Conservation (phyloP, 495 filamentous ascomycete species). For the Cudoniella acicularis region DNA sequence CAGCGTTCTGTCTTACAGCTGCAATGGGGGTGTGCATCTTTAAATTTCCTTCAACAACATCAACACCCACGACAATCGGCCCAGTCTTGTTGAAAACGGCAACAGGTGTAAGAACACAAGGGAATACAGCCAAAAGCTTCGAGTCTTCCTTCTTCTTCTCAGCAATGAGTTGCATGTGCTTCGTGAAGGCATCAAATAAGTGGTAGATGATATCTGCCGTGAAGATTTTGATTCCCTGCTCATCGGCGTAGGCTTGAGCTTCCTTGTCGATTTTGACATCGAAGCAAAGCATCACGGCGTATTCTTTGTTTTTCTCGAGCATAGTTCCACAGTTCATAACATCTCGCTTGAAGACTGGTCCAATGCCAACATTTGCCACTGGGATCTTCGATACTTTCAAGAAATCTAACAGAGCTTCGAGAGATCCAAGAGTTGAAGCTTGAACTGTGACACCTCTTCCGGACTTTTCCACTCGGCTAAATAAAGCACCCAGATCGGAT, state of each 20-base stretch:
- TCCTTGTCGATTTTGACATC: constrained; percentile 99
- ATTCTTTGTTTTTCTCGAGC: constrained; percentile 94
- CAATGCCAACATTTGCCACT: constrained; percentile 95
- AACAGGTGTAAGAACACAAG: constrained; percentile 82
- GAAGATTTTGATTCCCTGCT: constrained; percentile 96
- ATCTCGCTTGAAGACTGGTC: constrained; percentile 97
- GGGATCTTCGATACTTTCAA: constrained; percentile 91
- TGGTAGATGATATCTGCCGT: constrained; percentile 99
- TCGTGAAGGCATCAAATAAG: constrained; percentile 93
- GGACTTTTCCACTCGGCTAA: constrained; percentile 83
- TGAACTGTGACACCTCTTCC: constrained; percentile 95
- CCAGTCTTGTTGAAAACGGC: constrained; percentile 98
- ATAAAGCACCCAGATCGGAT: constrained; percentile 86
- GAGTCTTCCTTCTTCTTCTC: constrained; percentile 95
- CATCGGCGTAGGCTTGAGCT: constrained; percentile 83
- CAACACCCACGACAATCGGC: constrained; percentile 93
- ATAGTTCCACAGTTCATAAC: constrained; percentile 95
- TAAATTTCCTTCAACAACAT: constrained; percentile 86
- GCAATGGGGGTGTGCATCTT: constrained; percentile 83
- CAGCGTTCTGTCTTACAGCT: constrained; percentile 73
- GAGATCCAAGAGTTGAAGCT: constrained; percentile 93
- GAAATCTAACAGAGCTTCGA: constrained; percentile 97
- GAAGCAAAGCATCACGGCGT: constrained; percentile 98
- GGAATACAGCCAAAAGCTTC: constrained; percentile 94
- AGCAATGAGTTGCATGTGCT: constrained; percentile 79